Conservation (phyloP, 345 rosid genomes). For the Populus deltoides region DNA sequence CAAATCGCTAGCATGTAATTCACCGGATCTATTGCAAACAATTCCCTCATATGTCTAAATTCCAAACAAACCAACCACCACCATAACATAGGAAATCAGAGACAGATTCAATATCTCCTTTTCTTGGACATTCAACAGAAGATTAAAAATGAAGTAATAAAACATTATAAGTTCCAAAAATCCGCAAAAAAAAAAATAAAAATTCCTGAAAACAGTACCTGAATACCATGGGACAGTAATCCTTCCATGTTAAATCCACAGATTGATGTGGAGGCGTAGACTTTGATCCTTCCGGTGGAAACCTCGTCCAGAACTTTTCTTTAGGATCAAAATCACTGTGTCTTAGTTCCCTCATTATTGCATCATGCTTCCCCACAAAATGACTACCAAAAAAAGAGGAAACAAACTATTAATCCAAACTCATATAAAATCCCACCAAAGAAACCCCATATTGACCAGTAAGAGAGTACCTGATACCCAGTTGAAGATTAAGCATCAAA, state of each 20-base stretch:
- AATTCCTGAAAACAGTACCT: slow-evolving; percentile 28
- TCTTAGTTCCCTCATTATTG: slow-evolving; percentile 47
- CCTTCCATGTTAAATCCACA: slow-evolving; percentile 70
- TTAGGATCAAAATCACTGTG: slow-evolving; percentile 72
- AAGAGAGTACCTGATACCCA: slow-evolving; percentile 55
- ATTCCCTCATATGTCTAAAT: slow-evolving; percentile 58
- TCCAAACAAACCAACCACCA: slow-evolving; percentile 31
- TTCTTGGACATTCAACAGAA: background rate
- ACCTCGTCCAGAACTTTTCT: slow-evolving; percentile 73
- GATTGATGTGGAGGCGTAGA: slow-evolving; percentile 68
- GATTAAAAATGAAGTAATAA: background rate
- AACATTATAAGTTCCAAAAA: background rate
- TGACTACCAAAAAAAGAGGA: slow-evolving; percentile 24
- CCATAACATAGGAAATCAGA: slow-evolving; percentile 20
- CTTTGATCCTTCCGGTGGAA: slow-evolving; percentile 75
- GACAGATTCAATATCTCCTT: background rate
- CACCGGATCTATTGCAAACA: slow-evolving; percentile 58
- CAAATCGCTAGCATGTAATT: slow-evolving; percentile 72
- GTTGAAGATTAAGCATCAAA: slow-evolving; percentile 70
- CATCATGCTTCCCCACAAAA: slow-evolving; percentile 66
- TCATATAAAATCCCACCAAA: background rate
- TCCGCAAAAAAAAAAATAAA: background rate
- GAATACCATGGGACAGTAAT: slow-evolving; percentile 77
- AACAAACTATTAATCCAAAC: background rate
- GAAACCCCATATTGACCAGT: background rate